Evolutionary conservation across 495 filamentous ascomycete species (phyloP).

Genomic region (Penicillium bovifimosum): DNA sequence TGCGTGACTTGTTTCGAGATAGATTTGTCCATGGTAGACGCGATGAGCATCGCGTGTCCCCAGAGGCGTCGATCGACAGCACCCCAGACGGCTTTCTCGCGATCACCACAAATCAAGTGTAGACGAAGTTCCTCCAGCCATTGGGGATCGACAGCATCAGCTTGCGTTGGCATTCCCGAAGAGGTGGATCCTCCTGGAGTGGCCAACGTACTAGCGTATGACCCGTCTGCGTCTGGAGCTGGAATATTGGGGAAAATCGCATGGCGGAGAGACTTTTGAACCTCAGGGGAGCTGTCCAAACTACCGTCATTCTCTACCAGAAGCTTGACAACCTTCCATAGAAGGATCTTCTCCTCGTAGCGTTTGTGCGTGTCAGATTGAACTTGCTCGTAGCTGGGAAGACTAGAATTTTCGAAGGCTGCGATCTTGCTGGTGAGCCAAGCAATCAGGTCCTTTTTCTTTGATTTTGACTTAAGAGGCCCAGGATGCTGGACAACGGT

Average conservation of each 20-base stretch:
- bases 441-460: constrained; percentile 85
- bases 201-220: constrained; percentile 17
- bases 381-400: constrained; percentile 44
- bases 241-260: constrained; percentile 63
- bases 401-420: constrained; percentile 57
- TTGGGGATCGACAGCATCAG: constrained; percentile 61
- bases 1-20: constrained; percentile 90
- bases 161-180: constrained; percentile 24
- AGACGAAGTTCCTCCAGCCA: constrained; percentile 65
- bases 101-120: constrained; percentile 69
- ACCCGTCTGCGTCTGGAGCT: constrained; percentile 28
- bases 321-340: constrained; percentile 81
- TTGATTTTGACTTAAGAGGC: constrained; percentile 78
- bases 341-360: constrained; percentile 70
- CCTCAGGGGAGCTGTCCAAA: constrained; percentile 65
- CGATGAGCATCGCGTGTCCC: constrained; percentile 92
- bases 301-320: constrained; percentile 83
- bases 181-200: constrained; percentile 27
- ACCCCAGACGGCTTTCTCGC: constrained; percentile 87
- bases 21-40: constrained; percentile 62
- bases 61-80: constrained; percentile 92
- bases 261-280: constrained; percentile 67
- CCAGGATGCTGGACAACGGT: constrained; percentile 79
- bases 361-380: constrained; percentile 57
- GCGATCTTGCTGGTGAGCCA: constrained; percentile 78